Conservation (phyloP, 257 asterid species). For the Plantago elongata region DNA sequence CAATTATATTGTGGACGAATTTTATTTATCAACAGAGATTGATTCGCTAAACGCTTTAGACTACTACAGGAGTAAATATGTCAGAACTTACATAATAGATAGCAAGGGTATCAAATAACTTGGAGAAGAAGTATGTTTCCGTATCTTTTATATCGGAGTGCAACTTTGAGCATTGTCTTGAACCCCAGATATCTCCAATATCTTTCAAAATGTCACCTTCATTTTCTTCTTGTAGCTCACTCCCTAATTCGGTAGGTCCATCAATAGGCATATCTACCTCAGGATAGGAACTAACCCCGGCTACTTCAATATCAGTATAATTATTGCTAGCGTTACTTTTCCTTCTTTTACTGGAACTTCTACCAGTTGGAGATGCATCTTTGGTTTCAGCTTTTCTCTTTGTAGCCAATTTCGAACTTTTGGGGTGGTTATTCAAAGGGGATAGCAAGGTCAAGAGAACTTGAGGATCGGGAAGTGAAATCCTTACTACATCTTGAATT, state of each 20-base stretch:
- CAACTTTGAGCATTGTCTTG: conserved; percentile 26
- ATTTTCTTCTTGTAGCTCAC: conserved; percentile 35
- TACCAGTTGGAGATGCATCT: conserved; percentile 25
- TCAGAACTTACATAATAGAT: conserved; percentile 59
- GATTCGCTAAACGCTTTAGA: not conserved
- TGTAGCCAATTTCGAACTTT: conserved; percentile 32
- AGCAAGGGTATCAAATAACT: conserved; percentile 65
- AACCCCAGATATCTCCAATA: conserved; percentile 57
- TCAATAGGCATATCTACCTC: conserved; percentile 33
- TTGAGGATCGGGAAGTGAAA: conserved; percentile 76
- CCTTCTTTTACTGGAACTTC: conserved; percentile 48
- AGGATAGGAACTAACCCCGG: conserved; percentile 55
- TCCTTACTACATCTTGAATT: conserved; percentile 52
- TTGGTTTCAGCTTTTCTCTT: conserved; percentile 67
- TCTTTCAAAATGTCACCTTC: conserved; percentile 30
- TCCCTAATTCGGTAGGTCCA: conserved; percentile 33
- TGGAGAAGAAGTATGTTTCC: conserved; percentile 62
- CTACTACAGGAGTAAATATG: conserved; percentile 12
- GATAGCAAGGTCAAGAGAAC: conserved; percentile 69
- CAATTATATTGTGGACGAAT: not conserved
- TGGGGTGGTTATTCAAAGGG: conserved; percentile 46
- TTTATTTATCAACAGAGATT: conserved; percentile 1
- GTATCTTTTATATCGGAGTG: conserved; percentile 32
- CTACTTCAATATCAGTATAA: conserved; percentile 55
- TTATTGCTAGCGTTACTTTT: conserved; percentile 41